A percentile compares a stretch with the other conserved stretches of the same genome.
Evolutionary conservation across 2,329 filamentous ascomycete species (phyloP).

Genomic region (Hortaea werneckii): DNA sequence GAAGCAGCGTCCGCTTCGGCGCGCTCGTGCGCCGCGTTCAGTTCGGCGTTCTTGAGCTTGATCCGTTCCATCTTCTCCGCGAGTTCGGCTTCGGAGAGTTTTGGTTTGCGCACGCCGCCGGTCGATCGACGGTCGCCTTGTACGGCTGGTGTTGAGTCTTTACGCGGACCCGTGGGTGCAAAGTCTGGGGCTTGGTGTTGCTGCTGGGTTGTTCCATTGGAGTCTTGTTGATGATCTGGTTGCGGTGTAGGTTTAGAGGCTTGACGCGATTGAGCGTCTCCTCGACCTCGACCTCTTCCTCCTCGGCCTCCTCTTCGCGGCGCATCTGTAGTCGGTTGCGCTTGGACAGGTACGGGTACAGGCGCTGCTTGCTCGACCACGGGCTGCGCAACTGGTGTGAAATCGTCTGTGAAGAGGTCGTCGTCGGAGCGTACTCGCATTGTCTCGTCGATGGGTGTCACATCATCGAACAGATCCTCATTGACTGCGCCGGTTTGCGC

Average conservation of each 20-base stretch:
- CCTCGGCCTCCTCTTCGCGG: slow-evolving; percentile 9
- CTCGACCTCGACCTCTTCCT: slow-evolving; percentile 4
- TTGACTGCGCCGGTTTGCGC: slow-evolving; percentile 25
- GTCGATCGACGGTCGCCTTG: slow-evolving; percentile 26
- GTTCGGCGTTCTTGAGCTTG: slow-evolving; percentile 49
- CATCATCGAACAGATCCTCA: slow-evolving; percentile 26
- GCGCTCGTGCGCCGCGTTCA: slow-evolving; percentile 50
- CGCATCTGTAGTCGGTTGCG: slow-evolving; percentile 3
- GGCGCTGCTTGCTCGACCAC: slow-evolving; percentile 20
- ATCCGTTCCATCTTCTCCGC: slow-evolving; percentile 34
- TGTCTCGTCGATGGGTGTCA: slow-evolving; percentile 31
- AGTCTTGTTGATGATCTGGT: slow-evolving; percentile 4
- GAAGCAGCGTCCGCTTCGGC: slow-evolving; percentile 59
- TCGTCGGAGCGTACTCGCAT: slow-evolving; percentile 42
- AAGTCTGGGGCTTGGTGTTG: slow-evolving; percentile 10
- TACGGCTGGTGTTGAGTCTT: slow-evolving; percentile 17
- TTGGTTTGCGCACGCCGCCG: slow-evolving; percentile 23
- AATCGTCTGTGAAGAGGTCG: slow-evolving; percentile 43
- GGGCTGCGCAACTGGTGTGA: slow-evolving; percentile 36
- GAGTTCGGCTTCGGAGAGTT: slow-evolving; percentile 32
- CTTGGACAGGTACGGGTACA: not conserved
- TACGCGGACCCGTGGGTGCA: slow-evolving; percentile 9
- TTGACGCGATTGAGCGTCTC: not conserved
- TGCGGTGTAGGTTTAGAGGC: not conserved
- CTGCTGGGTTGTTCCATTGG: slow-evolving; percentile 4